A percentile compares a stretch with the other conserved stretches of the same genome.
These are phyloP conservation scores for Teratosphaeria nubilosa DNA, from an alignment of 2,329 filamentous ascomycete species.

Conservation along the genomic window DNA sequence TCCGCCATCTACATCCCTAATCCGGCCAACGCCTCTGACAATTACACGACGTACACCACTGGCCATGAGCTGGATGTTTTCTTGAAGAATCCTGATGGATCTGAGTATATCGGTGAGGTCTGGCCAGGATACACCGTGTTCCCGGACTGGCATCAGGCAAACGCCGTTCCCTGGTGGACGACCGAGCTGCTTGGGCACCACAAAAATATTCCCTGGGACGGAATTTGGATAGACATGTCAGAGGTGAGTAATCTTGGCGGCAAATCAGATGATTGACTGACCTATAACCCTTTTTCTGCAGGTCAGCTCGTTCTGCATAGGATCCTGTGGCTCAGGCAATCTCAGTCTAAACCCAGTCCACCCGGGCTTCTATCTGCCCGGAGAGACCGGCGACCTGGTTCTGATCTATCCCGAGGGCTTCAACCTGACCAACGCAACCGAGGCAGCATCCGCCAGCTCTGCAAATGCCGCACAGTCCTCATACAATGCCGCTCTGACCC, in stretches of 20 bases:
- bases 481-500: conserved; percentile 11
- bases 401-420: conserved; percentile 30
- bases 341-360: conserved; percentile 59
- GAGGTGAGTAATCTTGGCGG: conserved; percentile 32
- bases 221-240: conserved; percentile 52
- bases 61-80: conserved; percentile 26
- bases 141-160: conserved; percentile 50
- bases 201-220: conserved; percentile 44
- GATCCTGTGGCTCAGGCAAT: conserved; percentile 59
- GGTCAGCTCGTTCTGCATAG: conserved; percentile 53
- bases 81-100: conserved; percentile 33
- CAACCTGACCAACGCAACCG: conserved; percentile 18
- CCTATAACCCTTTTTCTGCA: neutral
- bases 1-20: conserved; percentile 51
- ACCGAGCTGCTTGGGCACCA: conserved; percentile 44
- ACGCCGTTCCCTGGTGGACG: conserved; percentile 51
- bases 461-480: conserved; percentile 11
- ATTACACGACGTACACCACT: conserved; percentile 36
- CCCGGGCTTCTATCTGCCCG: conserved; percentile 54
- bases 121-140: conserved; percentile 45
- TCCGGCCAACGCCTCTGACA: conserved; percentile 45
- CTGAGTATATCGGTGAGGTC: conserved; percentile 45
- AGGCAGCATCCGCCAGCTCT: conserved; percentile 16
- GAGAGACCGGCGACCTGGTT: conserved; percentile 51
- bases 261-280: neutral